Conservation (phyloP, 176 grass and related monocot species). For the Aegilops tauschii region DNA sequence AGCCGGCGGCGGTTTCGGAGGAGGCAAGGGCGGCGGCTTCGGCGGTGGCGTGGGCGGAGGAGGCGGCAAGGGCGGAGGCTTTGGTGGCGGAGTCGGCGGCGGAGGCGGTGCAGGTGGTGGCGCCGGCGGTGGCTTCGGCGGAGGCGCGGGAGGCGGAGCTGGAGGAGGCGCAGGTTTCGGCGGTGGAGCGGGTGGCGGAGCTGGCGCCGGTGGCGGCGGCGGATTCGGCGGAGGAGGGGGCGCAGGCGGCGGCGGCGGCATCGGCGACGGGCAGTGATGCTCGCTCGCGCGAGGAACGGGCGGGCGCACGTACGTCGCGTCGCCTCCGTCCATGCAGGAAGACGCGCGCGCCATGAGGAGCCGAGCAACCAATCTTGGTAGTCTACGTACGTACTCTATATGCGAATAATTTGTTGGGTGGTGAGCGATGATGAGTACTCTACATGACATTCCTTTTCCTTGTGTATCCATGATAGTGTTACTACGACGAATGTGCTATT, state of each 20-base stretch:
- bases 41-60: not conserved
- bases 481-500: not conserved
- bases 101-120: not conserved
- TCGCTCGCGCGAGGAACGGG: not conserved
- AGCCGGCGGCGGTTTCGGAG: not conserved
- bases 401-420: not conserved
- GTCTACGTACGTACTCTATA: not conserved
- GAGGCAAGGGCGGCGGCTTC: slow-evolving; percentile 10
- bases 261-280: not conserved
- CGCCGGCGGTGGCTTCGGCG: not conserved
- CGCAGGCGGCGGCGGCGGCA: not conserved
- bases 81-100: not conserved
- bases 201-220: not conserved
- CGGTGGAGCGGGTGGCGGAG: not conserved
- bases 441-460: not conserved
- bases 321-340: not conserved
- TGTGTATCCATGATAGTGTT: not conserved
- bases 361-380: not conserved
- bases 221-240: not conserved
- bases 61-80: not conserved
- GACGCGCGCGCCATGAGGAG: not conserved
- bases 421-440: not conserved
- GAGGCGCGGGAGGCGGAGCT: not conserved
- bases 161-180: not conserved
- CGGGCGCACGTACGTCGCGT: not conserved